Base-by-base conservation (phyloP, 2,329 filamentous ascomycete genomes). In the Cladobotryum mycophilum region DNA sequence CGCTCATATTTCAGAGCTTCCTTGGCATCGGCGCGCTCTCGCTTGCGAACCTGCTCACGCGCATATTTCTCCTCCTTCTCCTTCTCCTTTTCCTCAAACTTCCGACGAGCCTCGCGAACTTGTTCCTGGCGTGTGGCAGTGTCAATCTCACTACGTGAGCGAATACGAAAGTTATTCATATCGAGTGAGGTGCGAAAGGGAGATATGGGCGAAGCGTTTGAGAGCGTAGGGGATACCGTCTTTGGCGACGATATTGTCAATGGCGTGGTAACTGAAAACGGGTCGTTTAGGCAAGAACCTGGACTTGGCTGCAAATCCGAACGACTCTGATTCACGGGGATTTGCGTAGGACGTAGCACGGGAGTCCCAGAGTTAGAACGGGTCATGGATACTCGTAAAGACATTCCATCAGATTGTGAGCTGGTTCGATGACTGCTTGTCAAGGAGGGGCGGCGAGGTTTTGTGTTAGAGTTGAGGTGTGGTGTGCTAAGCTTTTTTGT, bases 51-150 rank as follows among this genome's bases (percentile, higher is more conserved):
- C 68, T 82, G 75, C 57, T 82, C 78, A 12, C 76, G 76, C 14
- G 77, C 80, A 45, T 80, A 79, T 60, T 82, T 84, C 61, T 83
- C 81, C 35, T 83, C 76, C 66, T 85, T 84, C 48, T 70, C 70
- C 14, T 72, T 72, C 63, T 85, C 80, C 61, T 78, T 80, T 61
- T 81, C 77, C 60, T 82, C 75, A 55, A 84, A 85, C 60, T 79
- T 81, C 58, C 79, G 78, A 48, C 82, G 80, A 4, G 80, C 81
- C 59, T 78, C 76, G 41, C 78, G 75, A 34, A 85, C 77, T 40
- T 80, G 77, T 54, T 82, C 79, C 46, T 75, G 70, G 25, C 78
- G 77, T 1, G 72, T 71, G 12, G 69, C 72, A 5, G 76, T 74
- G 60, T 82, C 79, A 14, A 82, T 68, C 55, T 84, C 81, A 38